These are phyloP conservation scores for Lactifluus volemus DNA, from an alignment of 768 basidiomycete genomes.

Conservation along the genomic window DNA sequence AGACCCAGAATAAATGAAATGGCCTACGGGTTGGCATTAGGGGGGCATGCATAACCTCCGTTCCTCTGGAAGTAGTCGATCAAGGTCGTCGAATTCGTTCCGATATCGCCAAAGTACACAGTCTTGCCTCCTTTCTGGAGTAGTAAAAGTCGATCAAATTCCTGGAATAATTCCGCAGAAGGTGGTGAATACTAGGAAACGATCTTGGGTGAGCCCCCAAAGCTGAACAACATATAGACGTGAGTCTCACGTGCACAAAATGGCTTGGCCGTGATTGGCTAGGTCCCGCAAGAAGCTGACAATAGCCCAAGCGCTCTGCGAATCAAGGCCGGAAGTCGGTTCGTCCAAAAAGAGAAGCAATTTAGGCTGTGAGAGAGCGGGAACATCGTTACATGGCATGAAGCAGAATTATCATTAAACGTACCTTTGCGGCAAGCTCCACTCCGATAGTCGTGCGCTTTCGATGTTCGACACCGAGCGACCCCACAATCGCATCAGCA, in stretches of 20 bases:
- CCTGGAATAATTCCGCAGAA: conserved; percentile 77
- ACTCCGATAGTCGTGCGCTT: conserved; percentile 85
- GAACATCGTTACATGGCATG: not conserved
- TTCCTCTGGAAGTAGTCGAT: conserved; percentile 71
- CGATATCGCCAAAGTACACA: conserved; percentile 64
- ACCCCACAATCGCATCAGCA: conserved; percentile 61
- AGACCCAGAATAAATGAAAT: not conserved
- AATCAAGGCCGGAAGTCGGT: conserved; percentile 80
- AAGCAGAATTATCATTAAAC: not conserved
- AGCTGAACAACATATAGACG: not conserved
- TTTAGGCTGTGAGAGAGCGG: conserved; percentile 42
- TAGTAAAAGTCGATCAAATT: conserved; percentile 72
- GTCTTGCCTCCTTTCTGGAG: conserved; percentile 68
- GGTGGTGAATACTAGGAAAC: conserved; percentile 42
- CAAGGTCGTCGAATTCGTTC: conserved; percentile 48
- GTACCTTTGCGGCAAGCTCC: conserved; percentile 70
- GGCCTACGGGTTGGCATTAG: conserved; percentile 57
- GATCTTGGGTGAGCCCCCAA: not conserved
- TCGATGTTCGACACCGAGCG: conserved; percentile 58
- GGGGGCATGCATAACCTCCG: conserved; percentile 53
- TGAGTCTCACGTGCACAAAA: conserved; percentile 69
- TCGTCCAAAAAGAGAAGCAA: conserved; percentile 82
- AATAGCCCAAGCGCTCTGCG: conserved; percentile 82
- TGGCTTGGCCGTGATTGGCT: conserved; percentile 76
- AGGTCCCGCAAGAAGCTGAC: conserved; percentile 65